Base-by-base conservation (phyloP, 257 asterid species). In the Solanum clarkiae region DNA sequence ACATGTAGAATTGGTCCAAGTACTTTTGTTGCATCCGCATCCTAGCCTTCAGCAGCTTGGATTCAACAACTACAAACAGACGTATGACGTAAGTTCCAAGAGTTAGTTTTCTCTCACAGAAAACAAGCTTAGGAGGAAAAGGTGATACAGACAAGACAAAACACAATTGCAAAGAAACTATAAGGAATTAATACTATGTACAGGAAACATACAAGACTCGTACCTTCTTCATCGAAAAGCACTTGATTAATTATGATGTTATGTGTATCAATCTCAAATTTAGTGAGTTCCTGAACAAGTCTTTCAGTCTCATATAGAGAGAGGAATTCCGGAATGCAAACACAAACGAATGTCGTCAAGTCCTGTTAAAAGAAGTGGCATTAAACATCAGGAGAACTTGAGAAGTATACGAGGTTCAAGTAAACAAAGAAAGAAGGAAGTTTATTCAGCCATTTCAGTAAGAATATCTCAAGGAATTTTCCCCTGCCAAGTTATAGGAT, bases 261-360 rank as follows among this genome's bases (percentile, higher is more conserved):
- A 77, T 95, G 99, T 17, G 99, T 93, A 84, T 96, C 99, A 60
- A 96, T 96, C 94, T 96, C 98, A 82, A 95, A 96, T 85, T 93
- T 96, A 54, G 98, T 91, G 72, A 96, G 98, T 84, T 96, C 99
- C 89, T 96, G 98, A 84, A 96, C 98, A 36, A 96, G 96, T 24
- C 99, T 90, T 90, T 96, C 99, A 26, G 98, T 96, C 91, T 96
- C 99, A 72, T 96, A 96, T 45, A 96, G 91, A 20, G 99, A 96
- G 83, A 96, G 98, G 91, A 96, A 96, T 85, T 96, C 99, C 10
- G 98, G 99, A 87, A 96, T 96, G 92, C 98, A 94, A 85, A 96
- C 99, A 80, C 98, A 96, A 82, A 94, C 90, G 81, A 96, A 96
- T 26, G 99, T 96, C 5, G 98, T 96, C 90, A 96, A 75, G 87